Evolutionary conservation across 2,329 filamentous ascomycete genomes (phyloP).

Genomic region (Aureobasidium vineae): DNA sequence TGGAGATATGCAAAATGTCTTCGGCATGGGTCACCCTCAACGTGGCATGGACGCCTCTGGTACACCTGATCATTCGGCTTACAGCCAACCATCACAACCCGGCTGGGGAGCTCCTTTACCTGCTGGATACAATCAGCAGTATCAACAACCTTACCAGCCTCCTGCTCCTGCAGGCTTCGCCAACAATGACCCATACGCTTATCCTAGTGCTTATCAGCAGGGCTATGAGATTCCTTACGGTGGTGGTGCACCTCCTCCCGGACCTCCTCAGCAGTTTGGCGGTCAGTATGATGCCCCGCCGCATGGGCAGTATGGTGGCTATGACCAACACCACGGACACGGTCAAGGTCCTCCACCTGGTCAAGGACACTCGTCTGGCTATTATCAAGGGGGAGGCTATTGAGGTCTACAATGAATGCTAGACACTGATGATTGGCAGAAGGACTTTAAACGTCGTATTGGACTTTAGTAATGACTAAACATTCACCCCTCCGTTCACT

Average conservation of each 20-base stretch:
- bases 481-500: neutral
- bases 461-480: neutral
- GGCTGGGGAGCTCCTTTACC: neutral
- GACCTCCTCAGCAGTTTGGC: neutral
- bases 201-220: slow-evolving; percentile 39
- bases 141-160: slow-evolving; percentile 26
- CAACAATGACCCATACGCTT: slow-evolving; percentile 34
- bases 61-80: neutral
- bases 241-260: neutral
- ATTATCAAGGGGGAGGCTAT: slow-evolving; percentile 18
- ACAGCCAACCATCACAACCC: slow-evolving; percentile 1
- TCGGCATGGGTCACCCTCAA: slow-evolving; percentile 8
- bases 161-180: slow-evolving; percentile 35
- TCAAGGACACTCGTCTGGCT: slow-evolving; percentile 3
- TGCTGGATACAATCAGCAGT: slow-evolving; percentile 14
- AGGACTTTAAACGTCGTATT: neutral
- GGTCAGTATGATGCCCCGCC: neutral
- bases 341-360: slow-evolving; percentile 1
- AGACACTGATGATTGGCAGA: neutral
- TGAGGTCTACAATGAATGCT: neutral
- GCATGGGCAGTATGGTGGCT: neutral
- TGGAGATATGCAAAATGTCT: slow-evolving; percentile 12
- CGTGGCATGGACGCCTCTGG: neutral
- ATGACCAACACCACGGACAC: slow-evolving; percentile 13
- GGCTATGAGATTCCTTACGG: slow-evolving; percentile 39